These are phyloP conservation scores for Heliamphora pulchella DNA, from an alignment of 179 eudicot species.

Conservation along the genomic window DNA sequence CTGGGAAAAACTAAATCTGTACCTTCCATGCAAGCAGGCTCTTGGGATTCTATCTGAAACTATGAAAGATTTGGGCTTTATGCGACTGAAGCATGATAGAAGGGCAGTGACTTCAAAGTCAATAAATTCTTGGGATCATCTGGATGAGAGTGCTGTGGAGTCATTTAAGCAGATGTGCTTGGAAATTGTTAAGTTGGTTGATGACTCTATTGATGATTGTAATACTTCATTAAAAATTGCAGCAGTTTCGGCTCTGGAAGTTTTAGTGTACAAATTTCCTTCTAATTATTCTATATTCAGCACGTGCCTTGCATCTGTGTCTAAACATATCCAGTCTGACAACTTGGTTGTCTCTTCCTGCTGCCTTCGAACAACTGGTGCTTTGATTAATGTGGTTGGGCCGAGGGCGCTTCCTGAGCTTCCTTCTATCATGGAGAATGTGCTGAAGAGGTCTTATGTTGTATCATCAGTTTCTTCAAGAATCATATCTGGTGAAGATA, in stretches of 20 bases:
- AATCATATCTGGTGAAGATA: conserved; percentile 18
- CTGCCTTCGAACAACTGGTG: conserved; percentile 67
- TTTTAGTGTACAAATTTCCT: conserved; percentile 53
- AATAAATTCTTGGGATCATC: conserved; percentile 51
- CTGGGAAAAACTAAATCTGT: background rate
- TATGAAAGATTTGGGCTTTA: conserved; percentile 38
- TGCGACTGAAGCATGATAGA: conserved; percentile 34
- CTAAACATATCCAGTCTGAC: conserved; percentile 47
- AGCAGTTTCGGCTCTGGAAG: conserved; percentile 70
- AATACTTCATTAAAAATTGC: conserved; percentile 46
- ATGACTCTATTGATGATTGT: conserved; percentile 32
- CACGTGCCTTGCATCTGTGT: conserved; percentile 55
- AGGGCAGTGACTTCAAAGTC: conserved; percentile 27
- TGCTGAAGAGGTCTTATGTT: conserved; percentile 34
- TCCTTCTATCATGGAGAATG: conserved; percentile 62
- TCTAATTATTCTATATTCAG: conserved; percentile 48
- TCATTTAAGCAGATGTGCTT: conserved; percentile 47
- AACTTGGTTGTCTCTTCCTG: conserved; percentile 47
- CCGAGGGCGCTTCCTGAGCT: conserved; percentile 71
- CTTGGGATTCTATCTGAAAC: conserved; percentile 70
- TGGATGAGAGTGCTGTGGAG: conserved; percentile 46
- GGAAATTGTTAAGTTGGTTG: conserved; percentile 59
- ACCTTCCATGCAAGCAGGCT: conserved; percentile 36
- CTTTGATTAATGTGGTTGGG: conserved; percentile 74
- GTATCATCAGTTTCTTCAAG: conserved; percentile 21